phyloP scores from a whole-genome alignment of 208 protist genomes.

The Wallacemonas rigidus region DNA sequence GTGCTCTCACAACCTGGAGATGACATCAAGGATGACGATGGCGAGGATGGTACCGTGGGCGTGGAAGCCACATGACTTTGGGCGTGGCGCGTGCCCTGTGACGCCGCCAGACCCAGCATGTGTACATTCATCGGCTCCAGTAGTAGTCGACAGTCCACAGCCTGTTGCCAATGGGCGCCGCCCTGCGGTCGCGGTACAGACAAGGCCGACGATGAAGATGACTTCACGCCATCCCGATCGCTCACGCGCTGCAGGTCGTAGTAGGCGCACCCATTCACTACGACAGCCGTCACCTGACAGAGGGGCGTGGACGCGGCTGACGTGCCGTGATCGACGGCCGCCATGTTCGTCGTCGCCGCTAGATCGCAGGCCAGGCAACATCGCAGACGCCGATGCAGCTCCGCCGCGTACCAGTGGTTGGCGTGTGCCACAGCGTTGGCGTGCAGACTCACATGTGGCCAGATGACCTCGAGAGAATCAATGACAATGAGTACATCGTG shows the following conservation, averaged over 20 bases:
- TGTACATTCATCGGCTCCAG: neutral
- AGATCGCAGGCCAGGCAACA: slow-evolving; percentile 22
- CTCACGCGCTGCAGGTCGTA: neutral
- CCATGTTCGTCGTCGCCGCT: neutral
- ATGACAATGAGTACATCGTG: slow-evolving; percentile 26
- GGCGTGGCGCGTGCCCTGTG: too few relatives aligned
- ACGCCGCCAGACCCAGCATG: neutral
- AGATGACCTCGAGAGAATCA: slow-evolving; percentile 25
- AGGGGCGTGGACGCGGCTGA: neutral
- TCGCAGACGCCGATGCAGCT: slow-evolving; percentile 44
- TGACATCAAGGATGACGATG: neutral
- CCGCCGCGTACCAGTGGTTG: slow-evolving; percentile 33
- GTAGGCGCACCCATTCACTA: neutral
- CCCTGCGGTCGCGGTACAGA: slow-evolving; percentile 1
- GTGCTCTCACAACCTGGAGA: too few relatives aligned
- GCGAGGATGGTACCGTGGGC: neutral
- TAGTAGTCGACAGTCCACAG: slow-evolving; percentile 12
- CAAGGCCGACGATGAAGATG: neutral
- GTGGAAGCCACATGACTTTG: too few relatives aligned
- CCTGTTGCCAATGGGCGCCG: neutral
- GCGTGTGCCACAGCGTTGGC: slow-evolving; percentile 24
- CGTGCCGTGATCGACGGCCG: neutral
- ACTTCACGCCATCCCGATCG: neutral
- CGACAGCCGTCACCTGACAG: neutral
- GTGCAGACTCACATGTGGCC: slow-evolving; percentile 22